Base-by-base conservation (phyloP, 305 asterid genomes). In the Solanum hybrid region DNA sequence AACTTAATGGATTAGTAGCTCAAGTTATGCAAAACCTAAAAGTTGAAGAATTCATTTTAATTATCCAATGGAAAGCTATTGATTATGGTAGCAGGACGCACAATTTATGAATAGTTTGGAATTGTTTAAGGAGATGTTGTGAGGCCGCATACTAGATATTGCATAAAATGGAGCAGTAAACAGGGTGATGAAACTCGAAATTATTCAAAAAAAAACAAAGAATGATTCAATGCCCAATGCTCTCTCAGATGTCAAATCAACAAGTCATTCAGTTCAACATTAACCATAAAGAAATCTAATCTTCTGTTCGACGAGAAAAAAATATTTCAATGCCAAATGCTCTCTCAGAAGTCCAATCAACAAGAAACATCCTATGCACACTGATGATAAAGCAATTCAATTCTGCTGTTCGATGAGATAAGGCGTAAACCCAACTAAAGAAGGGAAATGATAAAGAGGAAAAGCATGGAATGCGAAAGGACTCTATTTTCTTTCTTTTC, bases 171-270 rank as follows among this genome's bases (percentile, higher is more conserved):
- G 65, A 20, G 77, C 77, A 51, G 88, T 15, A 57, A 39, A 39
- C 87, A 80, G 33, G 8, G 70, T 24, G 70, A 39, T 33, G 87
- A 82, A 39, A 38, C 70, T 82, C 51, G 70, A 39, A 81, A 39
- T 11, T 85, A 31, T 32, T 85, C 41, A 24, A 41, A 8, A 14
- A 20, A 10, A 80, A 81, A 24, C 5, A 24, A 20, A 22, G 26
- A 82, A 82, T 82, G 41, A 6, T 31, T 57, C 41, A 31, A 57
- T 51, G 41, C 77, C 41, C 75, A 85, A 57, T 84, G 88, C 88
- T 84, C 75, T 84, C 29, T 85, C 77, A 84, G 87, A 82, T 84
- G 88, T 84, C 88, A 84, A 84, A 84, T 84, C 88, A 84, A 31
- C 4, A 51, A 84, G 39, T 20, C 39, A 37, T 81, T 38, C 87